These are phyloP conservation scores for Amaranthus palmeri DNA, from an alignment of 148 eudicot species.

Conservation along the genomic window DNA sequence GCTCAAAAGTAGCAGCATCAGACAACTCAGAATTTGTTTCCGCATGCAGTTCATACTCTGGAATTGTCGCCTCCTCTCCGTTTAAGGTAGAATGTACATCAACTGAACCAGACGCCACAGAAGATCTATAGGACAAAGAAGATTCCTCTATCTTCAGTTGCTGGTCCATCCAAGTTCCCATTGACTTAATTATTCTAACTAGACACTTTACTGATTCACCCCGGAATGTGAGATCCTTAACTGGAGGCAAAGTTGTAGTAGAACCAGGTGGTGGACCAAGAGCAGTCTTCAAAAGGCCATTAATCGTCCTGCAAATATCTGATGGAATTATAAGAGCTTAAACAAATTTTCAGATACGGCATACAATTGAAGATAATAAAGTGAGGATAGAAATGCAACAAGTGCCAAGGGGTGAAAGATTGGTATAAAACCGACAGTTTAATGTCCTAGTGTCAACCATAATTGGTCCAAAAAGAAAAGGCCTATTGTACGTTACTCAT, in stretches of 20 bases:
- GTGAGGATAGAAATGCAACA: not conserved
- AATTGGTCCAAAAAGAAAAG: not conserved
- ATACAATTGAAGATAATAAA: constrained; percentile 1
- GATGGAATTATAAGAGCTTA: constrained; percentile 78
- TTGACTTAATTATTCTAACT: constrained; percentile 77
- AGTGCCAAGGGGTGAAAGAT: not conserved
- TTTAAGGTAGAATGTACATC: constrained; percentile 37
- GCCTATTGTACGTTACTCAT: not conserved
- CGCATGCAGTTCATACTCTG: constrained; percentile 65
- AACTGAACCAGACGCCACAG: constrained; percentile 36
- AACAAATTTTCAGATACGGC: constrained; percentile 35
- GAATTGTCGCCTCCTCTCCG: constrained; percentile 59
- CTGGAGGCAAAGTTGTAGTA: constrained; percentile 71
- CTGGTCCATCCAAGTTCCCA: constrained; percentile 97
- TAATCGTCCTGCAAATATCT: constrained; percentile 98
- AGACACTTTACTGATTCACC: constrained; percentile 90
- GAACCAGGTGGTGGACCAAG: constrained; percentile 97
- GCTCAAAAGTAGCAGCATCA: constrained; percentile 88
- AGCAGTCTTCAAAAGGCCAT: constrained; percentile 97
- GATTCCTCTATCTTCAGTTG: constrained; percentile 69
- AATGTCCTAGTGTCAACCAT: not conserved
- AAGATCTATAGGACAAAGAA: constrained; percentile 39
- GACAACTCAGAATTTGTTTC: constrained; percentile 72
- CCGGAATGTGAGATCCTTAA: constrained; percentile 82
- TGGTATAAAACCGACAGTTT: not conserved